Evolutionary conservation across 2,329 filamentous ascomycete species (phyloP), one percentile per base, ranked within the genome.

Genomic region (Verticillium albo-atrum): DNA sequence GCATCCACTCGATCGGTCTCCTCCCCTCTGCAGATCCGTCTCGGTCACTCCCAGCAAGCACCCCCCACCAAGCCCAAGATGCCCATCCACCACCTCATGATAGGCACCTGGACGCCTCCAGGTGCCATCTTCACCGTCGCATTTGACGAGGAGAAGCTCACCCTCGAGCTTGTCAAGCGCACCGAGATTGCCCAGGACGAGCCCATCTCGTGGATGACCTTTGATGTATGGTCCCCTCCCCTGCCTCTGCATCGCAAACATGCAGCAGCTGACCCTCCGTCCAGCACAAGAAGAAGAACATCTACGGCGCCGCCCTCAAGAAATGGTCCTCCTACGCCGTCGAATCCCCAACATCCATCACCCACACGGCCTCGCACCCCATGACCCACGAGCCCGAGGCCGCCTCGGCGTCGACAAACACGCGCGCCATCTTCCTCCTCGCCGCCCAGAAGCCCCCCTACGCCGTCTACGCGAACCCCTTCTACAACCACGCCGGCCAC

Each of bases 171-270:
- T 68, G 77, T 96, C 70, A 92, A 94, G 78, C 87, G 89, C 67
- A 95, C 91, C 1, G 85, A 87, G 60, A 95, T 96, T 59, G 89
- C 91, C 4, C 76, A 89, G 57, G 89, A 94, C 64, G 91, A 96
- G 75, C 90, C 92, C 7, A 95, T 96, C 65, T 96, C 91, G 61
- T 96, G 92, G 92, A 94, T 96, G 89, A 89, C 91, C 17, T 94
- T 96, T 69, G 89, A 91, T 72, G 90, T 92, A 79, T 76, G 88
- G 69, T n/a, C 23, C 47, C 17, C 47, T 54, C 30, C 6, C 25
- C 27, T 5, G 2, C 28, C 7, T 20, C 32, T 4, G 2, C 50
- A 42, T 27, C 37, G 17, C 17, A 52, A n/a, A n/a, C n/a, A n/a
- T n/a, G n/a, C n/a, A n/a, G n/a, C n/a, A n/a, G n/a, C 30, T 55